Conservation (phyloP, 1,139 yeast genomes). For the Sugiyamaella pinicola region DNA sequence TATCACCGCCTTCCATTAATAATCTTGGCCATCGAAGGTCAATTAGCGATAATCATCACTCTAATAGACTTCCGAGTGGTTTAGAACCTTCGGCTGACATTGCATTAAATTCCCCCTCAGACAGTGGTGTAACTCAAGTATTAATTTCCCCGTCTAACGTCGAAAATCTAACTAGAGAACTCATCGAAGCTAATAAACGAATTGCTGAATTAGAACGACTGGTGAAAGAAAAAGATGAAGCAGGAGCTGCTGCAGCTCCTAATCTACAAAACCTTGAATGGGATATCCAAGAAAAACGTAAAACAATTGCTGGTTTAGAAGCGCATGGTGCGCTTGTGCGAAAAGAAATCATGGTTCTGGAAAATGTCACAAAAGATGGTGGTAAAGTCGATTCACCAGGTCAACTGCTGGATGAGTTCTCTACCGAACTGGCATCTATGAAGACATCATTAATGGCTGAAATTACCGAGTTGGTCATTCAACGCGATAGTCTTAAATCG, state of each 20-base stretch:
- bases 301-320: constrained; percentile 42
- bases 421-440: constrained; percentile 34
- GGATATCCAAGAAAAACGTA: constrained; percentile 39
- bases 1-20: constrained; percentile 1
- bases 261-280: constrained; percentile 31
- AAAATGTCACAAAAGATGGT: constrained; percentile 28
- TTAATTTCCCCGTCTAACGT: constrained; percentile 12
- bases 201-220: constrained; percentile 41
- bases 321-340: constrained; percentile 40
- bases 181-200: constrained; percentile 37
- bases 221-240: constrained; percentile 31
- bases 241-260: constrained; percentile 19
- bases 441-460: constrained; percentile 39
- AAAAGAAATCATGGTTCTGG: constrained; percentile 38
- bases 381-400: constrained; percentile 26
- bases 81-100: constrained; percentile 19
- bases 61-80: constrained; percentile 4
- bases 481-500: constrained; percentile 40
- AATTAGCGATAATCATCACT: constrained; percentile 16
- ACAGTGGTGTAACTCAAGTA: constrained; percentile 1
- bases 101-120: background rate
- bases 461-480: constrained; percentile 39
- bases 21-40: constrained; percentile 19
- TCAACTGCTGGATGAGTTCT: constrained; percentile 36
- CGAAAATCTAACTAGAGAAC: constrained; percentile 29